Evolutionary conservation across 805 yeast genomes (phyloP).

Genomic region (Schwanniomyces yamadae): DNA sequence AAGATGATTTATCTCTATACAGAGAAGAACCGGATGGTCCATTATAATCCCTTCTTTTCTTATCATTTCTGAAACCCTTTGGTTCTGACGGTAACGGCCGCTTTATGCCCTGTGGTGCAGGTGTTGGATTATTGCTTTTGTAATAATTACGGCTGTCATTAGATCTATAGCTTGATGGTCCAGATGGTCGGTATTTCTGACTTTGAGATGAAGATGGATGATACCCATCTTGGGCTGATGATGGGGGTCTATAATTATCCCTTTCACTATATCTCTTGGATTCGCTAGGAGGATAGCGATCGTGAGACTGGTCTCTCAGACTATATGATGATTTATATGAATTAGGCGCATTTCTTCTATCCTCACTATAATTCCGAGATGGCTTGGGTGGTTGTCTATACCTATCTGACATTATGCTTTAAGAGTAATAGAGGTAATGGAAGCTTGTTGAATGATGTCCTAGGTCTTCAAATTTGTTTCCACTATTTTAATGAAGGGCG

Average conservation of each 20-base stretch:
- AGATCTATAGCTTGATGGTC: slow-evolving; percentile 18
- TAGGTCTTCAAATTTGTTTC: too few species aligned
- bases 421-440: neutral
- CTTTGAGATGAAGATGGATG: slow-evolving; percentile 1
- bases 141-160: slow-evolving; percentile 6
- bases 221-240: slow-evolving; percentile 5
- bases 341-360: slow-evolving; percentile 7
- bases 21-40: slow-evolving; percentile 10
- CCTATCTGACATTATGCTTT: slow-evolving; percentile 31
- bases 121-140: slow-evolving; percentile 5
- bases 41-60: slow-evolving; percentile 9
- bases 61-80: slow-evolving; percentile 9
- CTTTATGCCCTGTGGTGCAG: slow-evolving; percentile 3
- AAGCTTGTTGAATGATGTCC: neutral
- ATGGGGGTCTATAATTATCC: slow-evolving; percentile 14
- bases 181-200: slow-evolving; percentile 13
- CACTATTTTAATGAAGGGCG: too few species aligned
- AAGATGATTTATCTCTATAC: slow-evolving; percentile 7
- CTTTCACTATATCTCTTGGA: slow-evolving; percentile 12
- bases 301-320: slow-evolving; percentile 7
- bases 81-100: slow-evolving; percentile 15
- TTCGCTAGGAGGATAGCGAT: slow-evolving; percentile 9
- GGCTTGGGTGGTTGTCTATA: slow-evolving; percentile 33
- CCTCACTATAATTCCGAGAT: slow-evolving; percentile 13
- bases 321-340: slow-evolving; percentile 12